phyloP scores from a whole-genome alignment of 2,329 filamentous ascomycete genomes.

The Talaromyces atroroseus region DNA sequence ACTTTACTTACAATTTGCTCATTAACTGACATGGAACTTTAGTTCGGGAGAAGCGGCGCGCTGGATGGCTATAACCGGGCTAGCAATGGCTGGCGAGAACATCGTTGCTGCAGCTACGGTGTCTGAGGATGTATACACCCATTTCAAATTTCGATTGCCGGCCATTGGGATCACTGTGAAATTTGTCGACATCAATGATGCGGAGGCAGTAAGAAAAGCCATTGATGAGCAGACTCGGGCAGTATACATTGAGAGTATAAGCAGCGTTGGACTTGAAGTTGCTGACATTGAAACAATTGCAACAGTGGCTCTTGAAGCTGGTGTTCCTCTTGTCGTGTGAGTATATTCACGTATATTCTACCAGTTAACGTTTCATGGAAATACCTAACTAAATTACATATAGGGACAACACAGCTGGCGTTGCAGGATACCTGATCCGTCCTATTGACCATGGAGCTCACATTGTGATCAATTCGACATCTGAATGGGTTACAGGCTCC shows the following conservation, averaged over 20 bases:
- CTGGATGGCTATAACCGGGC: slow-evolving; percentile 73
- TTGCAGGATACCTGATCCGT: slow-evolving; percentile 75
- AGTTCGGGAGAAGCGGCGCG: slow-evolving; percentile 73
- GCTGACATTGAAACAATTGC: slow-evolving; percentile 79
- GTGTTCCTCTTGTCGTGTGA: slow-evolving; percentile 58
- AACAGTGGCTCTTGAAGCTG: slow-evolving; percentile 65
- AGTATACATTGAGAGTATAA: slow-evolving; percentile 80
- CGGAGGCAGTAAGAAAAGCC: slow-evolving; percentile 66
- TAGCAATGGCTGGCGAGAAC: slow-evolving; percentile 79
- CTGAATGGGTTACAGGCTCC: slow-evolving; percentile 91
- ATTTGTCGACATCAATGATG: slow-evolving; percentile 71
- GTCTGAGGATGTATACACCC: slow-evolving; percentile 90
- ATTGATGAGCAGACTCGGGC: slow-evolving; percentile 90
- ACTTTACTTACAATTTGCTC: too few species aligned
- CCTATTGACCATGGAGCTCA: slow-evolving; percentile 84
- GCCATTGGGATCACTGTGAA: slow-evolving; percentile 75
- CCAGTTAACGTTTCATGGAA: neutral
- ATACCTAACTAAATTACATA: neutral
- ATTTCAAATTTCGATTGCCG: slow-evolving; percentile 80
- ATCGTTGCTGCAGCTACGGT: slow-evolving; percentile 80
- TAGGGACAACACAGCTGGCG: slow-evolving; percentile 79
- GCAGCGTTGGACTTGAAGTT: slow-evolving; percentile 83
- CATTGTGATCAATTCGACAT: slow-evolving; percentile 83
- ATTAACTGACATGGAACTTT: neutral
- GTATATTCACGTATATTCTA: neutral